Evolutionary conservation across 2,329 filamentous ascomycete species (phyloP), one percentile per base, ranked within the genome.

Genomic region (Hymenoscyphus scutula): DNA sequence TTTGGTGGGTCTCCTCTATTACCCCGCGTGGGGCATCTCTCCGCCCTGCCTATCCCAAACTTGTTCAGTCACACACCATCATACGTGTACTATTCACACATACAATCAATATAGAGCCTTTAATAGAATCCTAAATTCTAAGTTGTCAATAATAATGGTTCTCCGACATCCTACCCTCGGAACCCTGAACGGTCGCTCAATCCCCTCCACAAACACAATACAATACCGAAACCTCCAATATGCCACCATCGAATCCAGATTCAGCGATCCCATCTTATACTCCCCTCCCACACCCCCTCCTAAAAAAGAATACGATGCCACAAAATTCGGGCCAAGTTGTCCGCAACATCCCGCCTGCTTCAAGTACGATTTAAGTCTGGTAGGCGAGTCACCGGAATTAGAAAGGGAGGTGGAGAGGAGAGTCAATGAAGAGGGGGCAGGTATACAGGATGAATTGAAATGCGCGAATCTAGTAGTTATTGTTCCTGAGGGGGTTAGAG

Each of bases 161-260:
- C 57, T 63, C n/a, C 30, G 54, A 34, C 67, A 68, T 37, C 38
- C 56, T 13, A 58, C 13, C 6, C 59, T 68, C 0, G 65, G 67
- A 11, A 37, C 30, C 5, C 48, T 68, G 34, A 63, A 56, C 27
- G 67, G 67, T 53, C 37, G 23, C 10, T 15, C 53, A n/a, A 64
- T 63, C 8, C 8, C 54, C 23, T 56, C 64, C 45, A 53, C 57
- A 19, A 32, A 58, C 27, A 67, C 67, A 51, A 63, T 69, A 13
- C 73, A 77, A 62, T 77, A 74, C 63, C 69, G 74, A 27, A 73
- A 73, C 37, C 65, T 77, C 25, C 75, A 74, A 68, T 77, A 73
- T 53, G 75, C 74, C 7, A 62, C 62, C 1, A 72, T 77, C 61
- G 72, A 74, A 2, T 70, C 66, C 2, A 68, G 76, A 54, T 77